Percentiles rank a stretch among this genome's conserved stretches.
phyloP scores from a whole-genome alignment of 768 basidiomycete species.

The Boletus huronensis region DNA sequence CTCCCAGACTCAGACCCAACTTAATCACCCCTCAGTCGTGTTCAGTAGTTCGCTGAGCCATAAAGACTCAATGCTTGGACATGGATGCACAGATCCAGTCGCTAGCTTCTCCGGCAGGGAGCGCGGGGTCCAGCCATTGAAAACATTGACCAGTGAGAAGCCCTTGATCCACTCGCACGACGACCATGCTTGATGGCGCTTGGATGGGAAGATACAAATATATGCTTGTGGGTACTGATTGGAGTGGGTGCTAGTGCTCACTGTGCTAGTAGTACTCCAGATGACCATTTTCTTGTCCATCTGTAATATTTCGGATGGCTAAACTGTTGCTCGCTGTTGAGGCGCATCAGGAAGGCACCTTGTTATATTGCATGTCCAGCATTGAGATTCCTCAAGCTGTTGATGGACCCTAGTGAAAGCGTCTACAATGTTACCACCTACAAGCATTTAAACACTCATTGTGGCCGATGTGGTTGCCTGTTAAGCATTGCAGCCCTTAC shows the following conservation, averaged over 20 bases:
- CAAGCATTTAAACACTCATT: too few relatives aligned
- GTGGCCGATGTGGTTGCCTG: too few relatives aligned
- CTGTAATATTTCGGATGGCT: background rate
- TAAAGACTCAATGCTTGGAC: background rate
- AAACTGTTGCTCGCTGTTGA: background rate
- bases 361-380: background rate
- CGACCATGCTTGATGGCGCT: background rate
- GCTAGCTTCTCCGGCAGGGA: background rate
- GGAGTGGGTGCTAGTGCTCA: background rate
- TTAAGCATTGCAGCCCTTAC: background rate
- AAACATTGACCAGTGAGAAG: background rate
- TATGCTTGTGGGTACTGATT: background rate
- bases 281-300: background rate
- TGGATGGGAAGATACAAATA: background rate
- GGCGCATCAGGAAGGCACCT: too few relatives aligned
- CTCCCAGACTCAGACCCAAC: background rate
- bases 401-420: background rate
- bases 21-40: background rate
- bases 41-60: constrained; percentile 1
- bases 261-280: background rate
- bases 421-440: too few relatives aligned
- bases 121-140: background rate
- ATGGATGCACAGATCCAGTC: background rate
- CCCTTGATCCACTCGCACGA: background rate
- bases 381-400: background rate